phyloP scores from a whole-genome alignment of 164 flowering plant species.

The Aristolochia californica region DNA sequence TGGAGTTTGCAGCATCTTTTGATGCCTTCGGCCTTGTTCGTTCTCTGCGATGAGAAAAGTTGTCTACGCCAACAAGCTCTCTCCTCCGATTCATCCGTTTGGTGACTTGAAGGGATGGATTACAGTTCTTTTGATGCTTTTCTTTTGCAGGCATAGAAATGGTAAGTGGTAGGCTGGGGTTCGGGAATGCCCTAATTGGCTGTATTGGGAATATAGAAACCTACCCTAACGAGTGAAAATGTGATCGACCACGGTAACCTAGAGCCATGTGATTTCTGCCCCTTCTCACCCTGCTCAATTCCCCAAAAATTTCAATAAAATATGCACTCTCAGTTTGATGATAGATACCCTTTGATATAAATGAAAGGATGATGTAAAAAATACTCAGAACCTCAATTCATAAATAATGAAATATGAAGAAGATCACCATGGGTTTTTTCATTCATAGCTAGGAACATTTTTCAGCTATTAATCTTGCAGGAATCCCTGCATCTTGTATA shows the following conservation, averaged over 20 bases:
- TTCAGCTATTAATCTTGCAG: too few relatives aligned
- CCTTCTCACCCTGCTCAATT: background rate
- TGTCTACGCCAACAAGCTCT: background rate
- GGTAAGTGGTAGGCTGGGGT: background rate
- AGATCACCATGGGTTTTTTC: too few relatives aligned
- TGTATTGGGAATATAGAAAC: conserved; percentile 2
- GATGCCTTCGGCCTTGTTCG: background rate
- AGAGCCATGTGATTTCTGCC: conserved; percentile 1
- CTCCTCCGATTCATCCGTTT: background rate
- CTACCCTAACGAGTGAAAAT: background rate
- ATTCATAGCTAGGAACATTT: too few relatives aligned
- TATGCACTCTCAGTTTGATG: background rate
- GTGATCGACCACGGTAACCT: background rate
- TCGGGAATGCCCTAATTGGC: conserved; percentile 2
- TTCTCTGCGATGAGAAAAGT: too few relatives aligned
- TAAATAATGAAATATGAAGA: background rate
- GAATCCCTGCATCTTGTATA: too few relatives aligned
- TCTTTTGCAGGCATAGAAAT: conserved; percentile 1
- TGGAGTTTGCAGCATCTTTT: background rate
- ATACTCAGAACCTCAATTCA: background rate
- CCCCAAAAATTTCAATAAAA: background rate
- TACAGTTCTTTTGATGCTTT: background rate
- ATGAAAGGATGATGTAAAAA: background rate
- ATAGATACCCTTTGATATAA: background rate
- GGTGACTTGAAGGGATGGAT: background rate